These are phyloP conservation scores for Stephanodiscus minutulus DNA, from an alignment of 108 stramenopile genomes.

Conservation along the genomic window DNA sequence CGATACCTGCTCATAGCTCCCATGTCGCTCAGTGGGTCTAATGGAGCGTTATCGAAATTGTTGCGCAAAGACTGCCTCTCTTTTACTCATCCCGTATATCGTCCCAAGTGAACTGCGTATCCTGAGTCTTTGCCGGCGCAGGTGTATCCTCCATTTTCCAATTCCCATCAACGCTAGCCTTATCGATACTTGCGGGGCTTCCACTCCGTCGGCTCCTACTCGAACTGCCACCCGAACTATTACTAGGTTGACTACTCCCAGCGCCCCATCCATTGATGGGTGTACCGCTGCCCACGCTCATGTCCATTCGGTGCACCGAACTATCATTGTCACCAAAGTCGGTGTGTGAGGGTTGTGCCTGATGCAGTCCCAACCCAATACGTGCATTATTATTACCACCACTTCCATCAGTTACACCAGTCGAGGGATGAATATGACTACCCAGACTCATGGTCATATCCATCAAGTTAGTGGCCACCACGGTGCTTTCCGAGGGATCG, in stretches of 20 bases:
- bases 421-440: constrained; percentile 20
- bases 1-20: no score
- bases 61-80: no score
- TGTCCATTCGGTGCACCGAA: constrained; percentile 11
- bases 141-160: background rate
- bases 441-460: constrained; percentile 40
- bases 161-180: background rate
- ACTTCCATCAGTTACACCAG: constrained; percentile 1
- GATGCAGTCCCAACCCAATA: constrained; percentile 12
- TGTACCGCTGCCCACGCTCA: constrained; percentile 6
- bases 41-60: no score
- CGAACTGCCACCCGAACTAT: background rate
- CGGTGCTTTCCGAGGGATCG: constrained; percentile 27
- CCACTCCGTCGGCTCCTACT: constrained; percentile 14
- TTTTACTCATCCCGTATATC: background rate
- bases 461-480: constrained; percentile 21
- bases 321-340: constrained; percentile 23
- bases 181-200: constrained; percentile 13
- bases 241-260: background rate
- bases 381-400: background rate
- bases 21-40: no score
- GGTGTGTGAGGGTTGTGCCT: constrained; percentile 3
- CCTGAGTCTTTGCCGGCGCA: background rate
- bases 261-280: background rate
- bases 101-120: background rate